These are phyloP conservation scores for Fistulinella staudtii DNA, from an alignment of 1,284 basidiomycete genomes.

Conservation along the genomic window DNA sequence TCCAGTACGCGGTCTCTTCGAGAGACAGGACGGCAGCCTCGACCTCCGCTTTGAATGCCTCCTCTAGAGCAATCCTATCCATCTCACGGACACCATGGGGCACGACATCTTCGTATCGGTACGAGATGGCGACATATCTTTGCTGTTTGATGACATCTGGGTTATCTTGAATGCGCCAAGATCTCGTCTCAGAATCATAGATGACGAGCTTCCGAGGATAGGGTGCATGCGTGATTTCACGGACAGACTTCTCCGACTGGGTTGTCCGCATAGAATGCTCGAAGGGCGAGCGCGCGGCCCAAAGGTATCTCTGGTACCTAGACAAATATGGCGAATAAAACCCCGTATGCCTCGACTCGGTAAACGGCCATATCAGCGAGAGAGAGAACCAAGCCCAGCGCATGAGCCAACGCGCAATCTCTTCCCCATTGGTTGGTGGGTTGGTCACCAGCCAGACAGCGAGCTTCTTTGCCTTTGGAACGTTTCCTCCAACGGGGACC, in stretches of 20 bases:
- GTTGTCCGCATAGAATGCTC: conserved; percentile 23
- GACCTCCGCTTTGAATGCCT: conserved; percentile 10
- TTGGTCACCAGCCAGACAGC: conserved; percentile 17
- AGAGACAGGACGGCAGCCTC: conserved; percentile 9
- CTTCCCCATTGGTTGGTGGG: not conserved
- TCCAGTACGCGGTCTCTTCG: conserved; percentile 23
- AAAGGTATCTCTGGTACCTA: conserved; percentile 23
- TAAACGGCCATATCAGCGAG: conserved; percentile 16
- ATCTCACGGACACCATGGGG: not conserved
- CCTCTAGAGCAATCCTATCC: not conserved
- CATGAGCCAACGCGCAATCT: conserved; percentile 12
- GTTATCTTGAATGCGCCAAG: conserved; percentile 11
- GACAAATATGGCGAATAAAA: conserved; percentile 18
- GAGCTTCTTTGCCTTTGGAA: conserved; percentile 10
- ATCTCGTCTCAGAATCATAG: conserved; percentile 2
- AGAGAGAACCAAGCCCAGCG: conserved; percentile 21
- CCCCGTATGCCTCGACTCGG: conserved; percentile 2
- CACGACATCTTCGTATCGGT: conserved; percentile 14
- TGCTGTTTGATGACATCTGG: conserved; percentile 8
- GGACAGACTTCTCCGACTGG: conserved; percentile 1
- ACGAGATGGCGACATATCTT: conserved; percentile 24
- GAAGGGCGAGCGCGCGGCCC: conserved; percentile 21
- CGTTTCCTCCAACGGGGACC: not conserved
- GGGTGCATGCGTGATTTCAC: conserved; percentile 16
- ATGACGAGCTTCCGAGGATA: conserved; percentile 22